Evolutionary conservation across 202 grass and related monocot genomes (phyloP), one percentile per base, ranked within the genome.

Genomic region (Bolboschoenoplectus hybrid): DNA sequence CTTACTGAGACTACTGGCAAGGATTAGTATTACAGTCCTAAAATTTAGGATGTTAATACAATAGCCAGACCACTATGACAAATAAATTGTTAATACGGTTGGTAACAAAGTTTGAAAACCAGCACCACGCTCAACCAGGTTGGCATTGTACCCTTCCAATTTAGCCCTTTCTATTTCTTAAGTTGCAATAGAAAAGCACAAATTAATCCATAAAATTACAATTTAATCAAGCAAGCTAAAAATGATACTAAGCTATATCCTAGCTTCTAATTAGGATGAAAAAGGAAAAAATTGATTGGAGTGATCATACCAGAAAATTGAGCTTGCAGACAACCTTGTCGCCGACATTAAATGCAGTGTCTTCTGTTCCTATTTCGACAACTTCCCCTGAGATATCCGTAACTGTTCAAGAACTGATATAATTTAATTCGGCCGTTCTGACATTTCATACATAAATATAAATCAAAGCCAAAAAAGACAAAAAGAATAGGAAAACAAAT

Each of bases 301-400:
- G 63, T 36, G 63, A 11, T 35, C 14, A 17, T 74, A 74, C 70
- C 11, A 49, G 3, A 74, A 74, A 74, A 20, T 74, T 44, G 41
- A 74, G 70, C 70, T 74, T 74, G 70, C 70, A 45, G 43, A 74
- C 41, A 74, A 74, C 70, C 46, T 74, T 74, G 46, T 74, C 12
- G 3, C 70, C 70, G 2, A 46, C 70, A 41, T 46, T 50, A 49
- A 74, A 49, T 26, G 5, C 70, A 49, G 16, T 74, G 13, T 49
- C 70, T 74, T 20, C 11, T 6, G 40, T 2, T 50, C 70, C 70
- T 44, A 26, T 74, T 26, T 74, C 46, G 8, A 50, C 46, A 8
- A 74, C 70, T 20, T 74, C 70, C 39, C 70, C 70, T 19, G 70
- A 43, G 4, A 74, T 45, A 8, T 74, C 70, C 16, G 3, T 74